These are phyloP conservation scores for Dalbergia cultrata DNA, from an alignment of 306 rosid species.

Conservation along the genomic window DNA sequence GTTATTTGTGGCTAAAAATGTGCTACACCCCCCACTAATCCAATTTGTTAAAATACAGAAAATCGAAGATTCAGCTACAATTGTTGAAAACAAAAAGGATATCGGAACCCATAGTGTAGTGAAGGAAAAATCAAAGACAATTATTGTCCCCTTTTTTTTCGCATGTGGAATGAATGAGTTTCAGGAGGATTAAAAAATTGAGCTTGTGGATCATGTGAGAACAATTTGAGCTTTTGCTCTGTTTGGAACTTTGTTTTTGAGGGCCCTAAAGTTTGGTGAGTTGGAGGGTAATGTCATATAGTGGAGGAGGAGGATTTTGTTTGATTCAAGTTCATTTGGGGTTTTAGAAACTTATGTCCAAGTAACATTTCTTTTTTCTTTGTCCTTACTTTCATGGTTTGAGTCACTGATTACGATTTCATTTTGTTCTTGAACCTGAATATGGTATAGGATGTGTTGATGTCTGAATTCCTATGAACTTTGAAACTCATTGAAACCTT, in stretches of 20 bases:
- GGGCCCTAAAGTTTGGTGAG: background rate
- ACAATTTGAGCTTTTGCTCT: background rate
- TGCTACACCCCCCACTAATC: too few relatives aligned
- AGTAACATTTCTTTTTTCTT: background rate
- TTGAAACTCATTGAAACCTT: background rate
- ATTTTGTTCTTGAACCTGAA: constrained; percentile 23
- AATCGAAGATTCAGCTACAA: too few relatives aligned
- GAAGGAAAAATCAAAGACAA: too few relatives aligned
- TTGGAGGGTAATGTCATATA: background rate
- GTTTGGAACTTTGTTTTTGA: background rate
- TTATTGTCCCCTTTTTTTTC: too few relatives aligned
- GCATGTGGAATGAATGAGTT: constrained; percentile 9
- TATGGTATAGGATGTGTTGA: constrained; percentile 5
- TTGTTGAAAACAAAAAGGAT: too few relatives aligned
- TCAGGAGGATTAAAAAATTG: background rate
- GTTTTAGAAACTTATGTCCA: background rate
- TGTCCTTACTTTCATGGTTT: background rate
- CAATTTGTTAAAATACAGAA: too few relatives aligned
- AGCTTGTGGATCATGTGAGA: background rate
- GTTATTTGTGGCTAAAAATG: too few relatives aligned
- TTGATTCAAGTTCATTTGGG: too few relatives aligned
- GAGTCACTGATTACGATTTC: background rate
- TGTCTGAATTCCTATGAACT: constrained; percentile 8
- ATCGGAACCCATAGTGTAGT: too few relatives aligned
- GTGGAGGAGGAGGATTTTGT: background rate